These are phyloP conservation scores for Saccharomycopsis hybrid DNA, from an alignment of 1,139 yeast genomes.

Conservation along the genomic window DNA sequence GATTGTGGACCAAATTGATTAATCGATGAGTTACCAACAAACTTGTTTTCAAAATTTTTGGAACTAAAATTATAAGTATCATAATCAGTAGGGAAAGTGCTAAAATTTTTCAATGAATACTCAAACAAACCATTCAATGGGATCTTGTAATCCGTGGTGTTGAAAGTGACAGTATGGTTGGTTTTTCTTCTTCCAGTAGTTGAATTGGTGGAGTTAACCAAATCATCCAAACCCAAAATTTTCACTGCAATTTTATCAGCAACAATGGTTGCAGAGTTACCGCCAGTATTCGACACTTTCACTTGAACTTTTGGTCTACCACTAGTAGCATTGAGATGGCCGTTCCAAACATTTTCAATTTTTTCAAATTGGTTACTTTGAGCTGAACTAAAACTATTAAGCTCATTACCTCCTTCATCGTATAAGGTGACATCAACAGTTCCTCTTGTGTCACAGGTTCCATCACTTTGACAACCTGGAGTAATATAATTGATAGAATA, in stretches of 20 bases:
- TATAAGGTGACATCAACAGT: conserved; percentile 69
- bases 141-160: conserved; percentile 24
- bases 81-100: conserved; percentile 36
- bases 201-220: conserved; percentile 31
- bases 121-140: conserved; percentile 73
- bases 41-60: conserved; percentile 32
- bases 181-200: conserved; percentile 20
- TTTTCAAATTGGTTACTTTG: conserved; percentile 79
- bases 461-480: conserved; percentile 76
- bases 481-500: conserved; percentile 71
- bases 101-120: conserved; percentile 65
- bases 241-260: conserved; percentile 64
- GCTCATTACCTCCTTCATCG: conserved; percentile 35
- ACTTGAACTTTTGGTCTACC: conserved; percentile 49
- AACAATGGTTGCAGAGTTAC: conserved; percentile 43
- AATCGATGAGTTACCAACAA: conserved; percentile 63
- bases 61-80: conserved; percentile 30
- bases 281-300: conserved; percentile 36
- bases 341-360: conserved; percentile 71
- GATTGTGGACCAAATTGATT: conserved; percentile 50
- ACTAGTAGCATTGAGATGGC: conserved; percentile 51
- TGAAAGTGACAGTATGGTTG: conserved; percentile 17
- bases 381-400: conserved; percentile 41
- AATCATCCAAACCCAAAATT: conserved; percentile 44
- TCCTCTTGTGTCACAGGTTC: conserved; percentile 66